Evolutionary conservation across 2,329 filamentous ascomycete genomes (phyloP).

Genomic region (Calonectria crousiana): DNA sequence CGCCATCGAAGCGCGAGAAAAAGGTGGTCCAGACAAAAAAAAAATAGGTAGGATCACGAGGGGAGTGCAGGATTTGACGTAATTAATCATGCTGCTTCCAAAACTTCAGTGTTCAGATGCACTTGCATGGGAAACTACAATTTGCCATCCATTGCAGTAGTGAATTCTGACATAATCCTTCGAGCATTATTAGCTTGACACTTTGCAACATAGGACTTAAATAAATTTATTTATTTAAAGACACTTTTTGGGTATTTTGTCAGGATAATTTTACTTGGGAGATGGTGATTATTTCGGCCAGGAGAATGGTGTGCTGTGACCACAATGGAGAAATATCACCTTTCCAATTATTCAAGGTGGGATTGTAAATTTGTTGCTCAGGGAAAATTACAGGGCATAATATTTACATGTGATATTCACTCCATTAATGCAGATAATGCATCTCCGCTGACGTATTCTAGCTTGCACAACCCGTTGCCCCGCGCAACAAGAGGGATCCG

Average conservation of each 20-base stretch:
- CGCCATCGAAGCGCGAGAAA: background rate
- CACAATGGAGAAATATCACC: background rate
- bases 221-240: background rate
- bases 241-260: background rate
- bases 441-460: background rate
- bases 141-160: background rate
- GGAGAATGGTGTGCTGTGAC: background rate
- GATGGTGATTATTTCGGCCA: background rate
- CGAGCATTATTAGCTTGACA: no score
- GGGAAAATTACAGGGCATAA: background rate
- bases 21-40: background rate
- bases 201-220: background rate
- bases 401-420: background rate
- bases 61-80: background rate
- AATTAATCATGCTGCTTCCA: background rate
- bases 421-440: background rate
- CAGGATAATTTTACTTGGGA: background rate
- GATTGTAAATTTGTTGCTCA: background rate
- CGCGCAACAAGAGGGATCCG: constrained; percentile 36
- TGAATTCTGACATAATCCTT: background rate
- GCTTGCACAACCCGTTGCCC: constrained; percentile 34
- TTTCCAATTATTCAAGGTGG: background rate
- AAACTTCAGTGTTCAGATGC: background rate
- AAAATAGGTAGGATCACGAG: background rate
- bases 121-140: background rate